Conservation (phyloP, 305 asterid species). For the Rubia occidens region DNA sequence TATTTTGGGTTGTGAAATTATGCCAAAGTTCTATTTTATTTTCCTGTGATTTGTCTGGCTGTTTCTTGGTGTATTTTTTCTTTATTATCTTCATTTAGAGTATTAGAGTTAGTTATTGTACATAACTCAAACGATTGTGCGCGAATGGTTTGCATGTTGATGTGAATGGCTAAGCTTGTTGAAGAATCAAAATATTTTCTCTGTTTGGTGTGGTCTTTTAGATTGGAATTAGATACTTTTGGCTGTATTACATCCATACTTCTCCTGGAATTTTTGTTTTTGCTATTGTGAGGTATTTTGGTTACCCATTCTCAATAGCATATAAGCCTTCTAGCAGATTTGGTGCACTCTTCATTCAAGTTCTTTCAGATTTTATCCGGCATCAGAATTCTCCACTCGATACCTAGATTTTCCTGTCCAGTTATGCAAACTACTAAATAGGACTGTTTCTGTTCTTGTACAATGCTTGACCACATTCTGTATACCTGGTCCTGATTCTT, state of each 20-base stretch:
- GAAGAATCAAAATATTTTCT: not conserved
- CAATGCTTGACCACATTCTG: not conserved
- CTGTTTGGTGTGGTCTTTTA: not conserved
- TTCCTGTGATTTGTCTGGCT: not conserved
- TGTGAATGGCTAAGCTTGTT: not conserved
- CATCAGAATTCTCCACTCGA: not conserved
- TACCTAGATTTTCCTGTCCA: too few species aligned
- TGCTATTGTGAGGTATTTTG: not conserved
- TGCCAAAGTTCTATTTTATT: too few species aligned
- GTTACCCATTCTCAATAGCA: not conserved
- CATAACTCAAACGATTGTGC: not conserved
- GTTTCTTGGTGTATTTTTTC: not conserved
- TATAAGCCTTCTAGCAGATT: not conserved
- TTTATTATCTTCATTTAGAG: not conserved
- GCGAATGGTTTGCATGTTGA: not conserved
- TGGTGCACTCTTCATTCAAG: not conserved
- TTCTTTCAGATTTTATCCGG: not conserved
- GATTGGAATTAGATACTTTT: not conserved
- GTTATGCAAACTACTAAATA: not conserved
- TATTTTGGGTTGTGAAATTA: not conserved
- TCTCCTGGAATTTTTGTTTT: not conserved
- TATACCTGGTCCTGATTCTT: not conserved
- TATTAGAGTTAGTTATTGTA: not conserved
- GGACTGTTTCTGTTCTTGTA: not conserved
- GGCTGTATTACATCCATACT: not conserved